Conservation (phyloP, 192 early-diverging fungal species). For the Chytriomyces confervae region DNA sequence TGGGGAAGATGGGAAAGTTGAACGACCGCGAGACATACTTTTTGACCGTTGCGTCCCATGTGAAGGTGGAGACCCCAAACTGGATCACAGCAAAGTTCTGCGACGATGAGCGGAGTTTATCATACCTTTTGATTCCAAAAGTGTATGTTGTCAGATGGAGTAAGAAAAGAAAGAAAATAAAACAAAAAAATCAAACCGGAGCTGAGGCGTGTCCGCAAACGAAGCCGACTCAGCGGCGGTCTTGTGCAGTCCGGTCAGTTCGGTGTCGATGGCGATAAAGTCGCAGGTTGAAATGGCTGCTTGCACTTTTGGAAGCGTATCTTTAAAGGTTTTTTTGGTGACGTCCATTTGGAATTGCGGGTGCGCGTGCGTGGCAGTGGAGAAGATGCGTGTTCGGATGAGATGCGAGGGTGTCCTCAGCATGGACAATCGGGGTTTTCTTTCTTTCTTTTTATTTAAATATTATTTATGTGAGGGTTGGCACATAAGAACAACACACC, state of each 20-base stretch:
- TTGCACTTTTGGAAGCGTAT: constrained; percentile 60
- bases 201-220: background rate
- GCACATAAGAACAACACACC: no score
- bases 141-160: background rate
- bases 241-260: constrained; percentile 72
- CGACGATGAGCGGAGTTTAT: constrained; percentile 57
- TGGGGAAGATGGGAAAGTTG: constrained; percentile 90
- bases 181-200: background rate
- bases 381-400: background rate
- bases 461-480: no score
- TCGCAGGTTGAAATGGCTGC: constrained; percentile 70
- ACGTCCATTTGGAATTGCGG: constrained; percentile 65
- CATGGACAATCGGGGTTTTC: no score
- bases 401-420: background rate
- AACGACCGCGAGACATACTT: constrained; percentile 75
- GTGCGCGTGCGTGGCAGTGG: background rate
- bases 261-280: constrained; percentile 81
- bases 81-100: constrained; percentile 70
- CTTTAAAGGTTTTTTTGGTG: constrained; percentile 65
- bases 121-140: constrained; percentile 50
- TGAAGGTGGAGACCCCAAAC: constrained; percentile 85
- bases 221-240: background rate
- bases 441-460: no score
- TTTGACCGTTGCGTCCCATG: constrained; percentile 55
- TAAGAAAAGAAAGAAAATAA: background rate